Percentiles rank a stretch among this genome's conserved stretches.
Conservation (phyloP, 352 stramenopile species). For the Elongisporangium senticosum region DNA sequence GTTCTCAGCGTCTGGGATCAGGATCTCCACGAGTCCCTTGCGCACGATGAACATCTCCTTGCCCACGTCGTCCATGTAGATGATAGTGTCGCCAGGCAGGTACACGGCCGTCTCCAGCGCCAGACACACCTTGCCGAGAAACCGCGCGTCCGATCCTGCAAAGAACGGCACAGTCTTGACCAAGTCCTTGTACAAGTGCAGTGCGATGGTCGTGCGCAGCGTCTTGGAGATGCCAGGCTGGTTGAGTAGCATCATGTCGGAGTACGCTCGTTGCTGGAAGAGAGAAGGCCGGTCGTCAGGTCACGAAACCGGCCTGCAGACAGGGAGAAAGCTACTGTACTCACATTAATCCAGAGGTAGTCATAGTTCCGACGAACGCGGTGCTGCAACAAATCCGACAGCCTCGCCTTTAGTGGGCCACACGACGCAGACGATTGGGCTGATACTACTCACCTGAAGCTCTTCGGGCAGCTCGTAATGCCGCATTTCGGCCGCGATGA, state of each 20-base stretch:
- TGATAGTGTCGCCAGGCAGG: conserved; percentile 70
- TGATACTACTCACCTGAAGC: conserved; percentile 25
- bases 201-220: conserved; percentile 65
- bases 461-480: conserved; percentile 77
- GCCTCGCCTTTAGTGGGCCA: background rate
- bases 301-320: background rate
- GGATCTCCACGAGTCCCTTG: conserved; percentile 77
- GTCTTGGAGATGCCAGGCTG: conserved; percentile 75
- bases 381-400: conserved; percentile 20
- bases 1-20: conserved; percentile 43
- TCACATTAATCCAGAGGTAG: conserved; percentile 81
- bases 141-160: conserved; percentile 59
- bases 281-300: background rate
- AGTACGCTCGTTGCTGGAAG: conserved; percentile 73
- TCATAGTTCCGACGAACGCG: conserved; percentile 77
- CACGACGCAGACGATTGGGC: background rate
- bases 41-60: conserved; percentile 86
- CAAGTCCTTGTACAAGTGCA: conserved; percentile 78
- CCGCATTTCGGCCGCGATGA: conserved; percentile 77
- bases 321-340: conserved; percentile 7
- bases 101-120: conserved; percentile 74
- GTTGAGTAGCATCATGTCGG: conserved; percentile 80
- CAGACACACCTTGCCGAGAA: conserved; percentile 76
- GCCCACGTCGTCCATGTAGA: conserved; percentile 77
- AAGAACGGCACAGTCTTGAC: conserved; percentile 79